Percentiles rank a stretch among this genome's conserved stretches.
phyloP scores from a whole-genome alignment of 768 basidiomycete genomes.

The Rhizopogon vulgaris region DNA sequence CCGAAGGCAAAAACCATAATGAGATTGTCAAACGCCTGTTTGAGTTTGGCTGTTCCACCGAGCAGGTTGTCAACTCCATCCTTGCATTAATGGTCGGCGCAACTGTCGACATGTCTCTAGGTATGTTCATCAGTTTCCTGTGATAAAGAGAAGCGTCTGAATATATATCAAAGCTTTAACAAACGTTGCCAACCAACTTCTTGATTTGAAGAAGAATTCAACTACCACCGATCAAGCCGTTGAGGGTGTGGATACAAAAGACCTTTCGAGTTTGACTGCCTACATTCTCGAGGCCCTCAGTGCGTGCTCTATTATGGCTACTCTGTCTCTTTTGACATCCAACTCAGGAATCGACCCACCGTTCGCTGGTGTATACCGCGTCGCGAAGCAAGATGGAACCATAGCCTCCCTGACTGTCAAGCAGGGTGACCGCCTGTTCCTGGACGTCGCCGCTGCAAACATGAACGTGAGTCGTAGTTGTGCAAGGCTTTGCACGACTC shows the following conservation, averaged over 20 bases:
- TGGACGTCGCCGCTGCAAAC: conserved; percentile 54
- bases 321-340: conserved; percentile 2
- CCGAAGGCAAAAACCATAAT: conserved; percentile 37
- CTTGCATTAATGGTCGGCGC: conserved; percentile 65
- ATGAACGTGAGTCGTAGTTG: conserved; percentile 42
- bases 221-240: conserved; percentile 30
- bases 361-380: conserved; percentile 62
- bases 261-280: conserved; percentile 40
- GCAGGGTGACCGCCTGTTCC: conserved; percentile 53
- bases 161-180: conserved; percentile 41
- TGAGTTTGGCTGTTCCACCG: conserved; percentile 48
- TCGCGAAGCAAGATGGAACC: conserved; percentile 39
- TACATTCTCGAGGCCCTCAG: conserved; percentile 66
- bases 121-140: conserved; percentile 28
- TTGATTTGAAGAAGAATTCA: conserved; percentile 41
- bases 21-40: conserved; percentile 53
- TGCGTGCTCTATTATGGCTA: conserved; percentile 29
- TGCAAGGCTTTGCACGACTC: background rate
- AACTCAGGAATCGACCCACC: conserved; percentile 62
- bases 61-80: conserved; percentile 62
- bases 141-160: too few species aligned
- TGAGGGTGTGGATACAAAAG: conserved; percentile 23
- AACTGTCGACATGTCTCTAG: conserved; percentile 64
- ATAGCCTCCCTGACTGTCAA: conserved; percentile 37
- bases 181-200: conserved; percentile 58